Evolutionary conservation across 2,329 filamentous ascomycete species (phyloP), one percentile per base, ranked within the genome.

Genomic region (Penicillium decumbens): DNA sequence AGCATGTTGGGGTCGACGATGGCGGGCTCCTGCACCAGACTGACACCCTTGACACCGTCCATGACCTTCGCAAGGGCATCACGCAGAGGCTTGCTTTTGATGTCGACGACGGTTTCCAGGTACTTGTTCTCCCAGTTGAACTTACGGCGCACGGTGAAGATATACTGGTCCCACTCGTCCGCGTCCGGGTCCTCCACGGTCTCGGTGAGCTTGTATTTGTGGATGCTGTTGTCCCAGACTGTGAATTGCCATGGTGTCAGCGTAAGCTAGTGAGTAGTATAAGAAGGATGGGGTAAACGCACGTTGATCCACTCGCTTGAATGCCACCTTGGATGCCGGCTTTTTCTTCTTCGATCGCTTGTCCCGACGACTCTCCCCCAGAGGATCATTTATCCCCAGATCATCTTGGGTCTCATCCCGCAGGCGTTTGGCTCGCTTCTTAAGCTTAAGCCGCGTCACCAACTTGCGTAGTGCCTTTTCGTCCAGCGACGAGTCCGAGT

Each of bases 51-150:
- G 62, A 89, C 83, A 18, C 82, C 84, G 38, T 87, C 86, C 77
- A 92, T 84, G 9, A 91, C 78, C 37, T 84, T 82, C 43, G 80
- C 77, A 0, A 92, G 75, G 20, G 82, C 83, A 54, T 89, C 83
- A 6, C 85, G 84, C 3, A 95, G 76, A 13, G 82, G 72, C 59
- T 89, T 89, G 65, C 88, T 93, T 72, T 91, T 93, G 69, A 95
- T 87, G 57, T 95, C 89, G 42, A 95, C 82, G 12, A 84, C 72
- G 0, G 89, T 84, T 42, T 90, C 63, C 67, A 81, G 77, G 61
- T 88, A 91, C 61, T 89, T 89, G 54, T 89, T 88, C 59, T 93
- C 87, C 81, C 82, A 89, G 66, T 91, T 85, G 65, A 95, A 95
- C 12, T 81, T 85, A 47, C 90, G 80, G 13, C 88, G 82, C 13